phyloP scores from a whole-genome alignment of 1,284 basidiomycete genomes.

The Heterobasidion occidentale region DNA sequence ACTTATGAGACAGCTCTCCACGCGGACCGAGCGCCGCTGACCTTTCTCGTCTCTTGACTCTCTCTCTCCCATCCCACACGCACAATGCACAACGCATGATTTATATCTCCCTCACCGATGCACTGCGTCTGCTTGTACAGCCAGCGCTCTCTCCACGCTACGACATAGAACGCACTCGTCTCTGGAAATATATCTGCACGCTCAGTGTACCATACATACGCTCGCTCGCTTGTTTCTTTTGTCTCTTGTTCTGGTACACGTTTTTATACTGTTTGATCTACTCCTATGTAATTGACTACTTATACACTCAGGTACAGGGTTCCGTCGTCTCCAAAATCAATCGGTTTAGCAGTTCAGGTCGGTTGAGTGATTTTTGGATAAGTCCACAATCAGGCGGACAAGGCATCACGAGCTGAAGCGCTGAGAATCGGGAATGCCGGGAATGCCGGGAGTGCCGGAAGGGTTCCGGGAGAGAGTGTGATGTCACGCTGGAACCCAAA shows the following conservation, averaged over 20 bases:
- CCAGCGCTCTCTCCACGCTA: neutral
- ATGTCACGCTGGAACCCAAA: no score
- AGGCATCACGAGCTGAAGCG: no score
- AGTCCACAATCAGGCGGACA: no score
- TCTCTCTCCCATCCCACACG: neutral
- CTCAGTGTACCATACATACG: neutral
- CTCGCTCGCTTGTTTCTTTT: neutral
- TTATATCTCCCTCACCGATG: neutral
- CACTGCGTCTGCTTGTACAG: neutral
- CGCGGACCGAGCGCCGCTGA: neutral
- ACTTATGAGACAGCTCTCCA: constrained; percentile 53
- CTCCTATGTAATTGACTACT: neutral
- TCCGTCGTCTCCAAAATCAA: neutral
- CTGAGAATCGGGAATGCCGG: no score
- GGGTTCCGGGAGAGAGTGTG: no score
- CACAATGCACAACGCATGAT: neutral
- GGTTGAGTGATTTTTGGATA: neutral
- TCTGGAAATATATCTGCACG: neutral
- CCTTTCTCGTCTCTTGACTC: neutral
- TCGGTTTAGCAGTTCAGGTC: neutral
- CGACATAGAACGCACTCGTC: neutral
- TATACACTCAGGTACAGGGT: neutral
- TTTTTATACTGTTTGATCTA: neutral
- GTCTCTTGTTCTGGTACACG: neutral
- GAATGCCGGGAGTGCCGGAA: no score